Evolutionary conservation across 257 asterid species (phyloP), one percentile per base, ranked within the genome.

Genomic region (Oldenlandia corymbosa): DNA sequence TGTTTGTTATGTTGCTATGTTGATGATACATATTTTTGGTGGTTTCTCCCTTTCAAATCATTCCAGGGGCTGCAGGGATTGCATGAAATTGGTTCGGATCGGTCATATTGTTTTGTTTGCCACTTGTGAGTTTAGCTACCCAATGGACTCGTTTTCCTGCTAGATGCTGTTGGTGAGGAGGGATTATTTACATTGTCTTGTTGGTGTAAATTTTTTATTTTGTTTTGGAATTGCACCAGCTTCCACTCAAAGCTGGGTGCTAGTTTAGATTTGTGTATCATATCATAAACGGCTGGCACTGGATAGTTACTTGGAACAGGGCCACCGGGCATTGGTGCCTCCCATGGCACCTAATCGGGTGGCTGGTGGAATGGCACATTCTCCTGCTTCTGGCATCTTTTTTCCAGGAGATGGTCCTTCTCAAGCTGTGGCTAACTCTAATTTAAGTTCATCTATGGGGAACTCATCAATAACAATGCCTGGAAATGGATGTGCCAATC

Each of bases 371-470:
- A 73, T 80, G 76, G 73, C 85, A 60, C 97, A 81, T 70, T 90
- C 97, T 58, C 79, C 96, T 73, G 86, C 94, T 73, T 93, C 96
- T 10, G 96, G 96, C 54, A 84, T 87, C 48, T 85, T 87, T 74
- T 85, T 81, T 58, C 94, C 84, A 73, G 96, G 95, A 54, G 95
- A 84, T 66, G 89, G 81, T 58, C 94, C 75, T 46, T 81, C 94
- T 20, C 94, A 82, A 50, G 81, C 77, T 55, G 79, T 67, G 31
- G 91, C 91, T 56, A 87, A 89, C 75, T 78, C 96, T 32, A 85
- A 83, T 67, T 70, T 91, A 76, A 83, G 84, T 79, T 80, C 91
- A 21, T 83, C 91, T 64, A 75, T 87, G 47, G 85, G 87, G 31
- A 85, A 87, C 83, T 79, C 96, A 8, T 62, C 84, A 17, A 87